Evolutionary conservation across 805 yeast genomes (phyloP).

Genomic region (Trichomonascus vanleenenianus): DNA sequence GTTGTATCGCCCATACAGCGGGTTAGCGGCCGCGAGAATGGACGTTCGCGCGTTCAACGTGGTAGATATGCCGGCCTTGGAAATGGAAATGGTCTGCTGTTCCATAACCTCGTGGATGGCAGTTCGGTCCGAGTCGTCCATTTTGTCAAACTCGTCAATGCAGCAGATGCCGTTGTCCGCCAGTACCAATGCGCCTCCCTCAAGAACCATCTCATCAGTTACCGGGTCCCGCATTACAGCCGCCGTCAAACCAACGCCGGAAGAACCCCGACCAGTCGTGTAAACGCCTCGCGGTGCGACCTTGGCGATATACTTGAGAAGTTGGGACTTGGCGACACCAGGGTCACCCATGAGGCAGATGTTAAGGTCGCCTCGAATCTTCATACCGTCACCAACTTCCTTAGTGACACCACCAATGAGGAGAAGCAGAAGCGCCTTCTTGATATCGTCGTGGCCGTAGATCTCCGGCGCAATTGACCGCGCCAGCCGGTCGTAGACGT

Average conservation of each 20-base stretch:
- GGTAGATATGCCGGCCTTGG: constrained; percentile 96
- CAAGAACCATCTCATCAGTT: constrained; percentile 97
- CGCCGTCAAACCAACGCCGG: constrained; percentile 98
- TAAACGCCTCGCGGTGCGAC: constrained; percentile 95
- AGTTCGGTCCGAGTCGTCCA: constrained; percentile 95
- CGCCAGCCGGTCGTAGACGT: constrained; percentile 72
- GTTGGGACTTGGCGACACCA: constrained; percentile 97
- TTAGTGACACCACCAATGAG: constrained; percentile 95
- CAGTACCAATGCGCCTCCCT: constrained; percentile 95
- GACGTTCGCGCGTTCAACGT: constrained; percentile 94
- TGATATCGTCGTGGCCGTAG: constrained; percentile 87
- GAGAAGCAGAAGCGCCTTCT: constrained; percentile 76
- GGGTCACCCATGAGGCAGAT: constrained; percentile 98
- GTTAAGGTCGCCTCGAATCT: constrained; percentile 94
- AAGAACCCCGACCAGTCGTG: constrained; percentile 97
- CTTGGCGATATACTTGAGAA: constrained; percentile 81
- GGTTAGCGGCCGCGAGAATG: constrained; percentile 97
- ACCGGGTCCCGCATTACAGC: constrained; percentile 98
- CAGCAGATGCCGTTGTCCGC: constrained; percentile 98
- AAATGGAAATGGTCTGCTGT: constrained; percentile 94
- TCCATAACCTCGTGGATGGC: constrained; percentile 99
- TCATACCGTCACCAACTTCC: constrained; percentile 92
- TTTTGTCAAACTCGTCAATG: constrained; percentile 97
- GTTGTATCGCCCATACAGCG: constrained; percentile 90
- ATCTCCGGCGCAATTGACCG: constrained; percentile 96